These are phyloP conservation scores for Diversispora eburnea DNA, from an alignment of 192 early-diverging fungal genomes.

Conservation along the genomic window DNA sequence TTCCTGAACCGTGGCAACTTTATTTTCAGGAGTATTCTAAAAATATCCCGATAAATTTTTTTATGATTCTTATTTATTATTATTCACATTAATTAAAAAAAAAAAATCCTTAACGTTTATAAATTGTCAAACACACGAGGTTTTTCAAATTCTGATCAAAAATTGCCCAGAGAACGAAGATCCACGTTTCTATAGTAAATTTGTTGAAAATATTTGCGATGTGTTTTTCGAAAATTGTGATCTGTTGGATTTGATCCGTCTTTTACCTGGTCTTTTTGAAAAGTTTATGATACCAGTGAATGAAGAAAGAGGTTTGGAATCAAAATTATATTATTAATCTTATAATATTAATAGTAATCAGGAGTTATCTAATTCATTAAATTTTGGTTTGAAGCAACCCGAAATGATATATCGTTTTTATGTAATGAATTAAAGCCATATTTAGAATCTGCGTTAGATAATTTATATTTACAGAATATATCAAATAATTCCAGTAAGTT, in stretches of 20 bases:
- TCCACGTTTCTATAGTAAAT: background rate
- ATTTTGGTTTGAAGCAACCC: background rate
- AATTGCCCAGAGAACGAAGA: conserved; percentile 1
- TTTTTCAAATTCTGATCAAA: conserved; percentile 6
- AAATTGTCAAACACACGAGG: background rate
- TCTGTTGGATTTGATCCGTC: background rate
- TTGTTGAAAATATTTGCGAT: background rate
- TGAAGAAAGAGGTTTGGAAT: conserved; percentile 3
- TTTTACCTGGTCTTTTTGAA: background rate
- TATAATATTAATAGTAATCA: background rate
- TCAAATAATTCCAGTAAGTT: background rate
- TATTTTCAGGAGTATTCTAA: conserved; percentile 14
- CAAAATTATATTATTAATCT: background rate
- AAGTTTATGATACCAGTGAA: background rate
- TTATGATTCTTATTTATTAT: background rate
- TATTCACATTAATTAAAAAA: background rate
- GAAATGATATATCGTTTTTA: conserved; percentile 1
- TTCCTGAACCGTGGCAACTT: background rate
- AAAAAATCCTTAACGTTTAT: background rate
- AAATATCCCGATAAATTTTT: background rate
- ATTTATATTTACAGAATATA: conserved; percentile 8
- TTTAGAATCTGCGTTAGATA: background rate
- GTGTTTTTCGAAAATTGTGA: background rate
- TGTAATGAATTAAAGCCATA: conserved; percentile 3
- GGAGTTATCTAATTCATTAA: background rate